Percentiles rank a stretch among this genome's conserved stretches.
Conservation (phyloP, 108 stramenopile species). For the Chaetoceros tenuissimus region DNA sequence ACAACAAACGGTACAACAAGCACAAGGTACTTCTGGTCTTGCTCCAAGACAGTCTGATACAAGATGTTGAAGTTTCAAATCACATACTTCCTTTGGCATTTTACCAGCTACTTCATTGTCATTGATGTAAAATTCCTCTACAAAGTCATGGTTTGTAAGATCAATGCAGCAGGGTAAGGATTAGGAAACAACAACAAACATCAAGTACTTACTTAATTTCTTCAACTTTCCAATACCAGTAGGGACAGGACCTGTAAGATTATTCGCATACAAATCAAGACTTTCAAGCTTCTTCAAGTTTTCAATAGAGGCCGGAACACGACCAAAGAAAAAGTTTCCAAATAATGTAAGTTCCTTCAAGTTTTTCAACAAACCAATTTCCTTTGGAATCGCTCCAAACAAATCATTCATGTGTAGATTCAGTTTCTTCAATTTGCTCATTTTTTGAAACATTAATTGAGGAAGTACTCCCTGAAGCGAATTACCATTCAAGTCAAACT, state of each 20-base stretch:
- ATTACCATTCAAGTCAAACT: slow-evolving; percentile 53
- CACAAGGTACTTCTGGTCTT: slow-evolving; percentile 44
- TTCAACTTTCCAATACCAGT: slow-evolving; percentile 19
- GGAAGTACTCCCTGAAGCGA: slow-evolving; percentile 47
- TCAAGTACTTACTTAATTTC: slow-evolving; percentile 22
- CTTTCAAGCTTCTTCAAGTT: slow-evolving; percentile 35
- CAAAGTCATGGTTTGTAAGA: background rate
- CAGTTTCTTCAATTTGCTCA: slow-evolving; percentile 31
- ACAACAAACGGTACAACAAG: slow-evolving; percentile 57
- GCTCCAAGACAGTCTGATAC: slow-evolving; percentile 44
- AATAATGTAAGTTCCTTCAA: slow-evolving; percentile 33
- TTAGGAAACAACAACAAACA: background rate
- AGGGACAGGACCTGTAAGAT: slow-evolving; percentile 43
- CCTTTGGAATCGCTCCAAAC: slow-evolving; percentile 39
- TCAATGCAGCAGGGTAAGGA: background rate
- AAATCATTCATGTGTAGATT: slow-evolving; percentile 59
- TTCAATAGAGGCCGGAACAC: slow-evolving; percentile 36
- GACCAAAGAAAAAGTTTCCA: slow-evolving; percentile 49
- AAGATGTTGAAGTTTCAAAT: slow-evolving; percentile 30
- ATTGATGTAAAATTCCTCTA: slow-evolving; percentile 31
- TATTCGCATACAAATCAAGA: slow-evolving; percentile 49
- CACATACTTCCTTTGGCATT: slow-evolving; percentile 52
- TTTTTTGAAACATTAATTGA: slow-evolving; percentile 18
- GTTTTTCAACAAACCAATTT: slow-evolving; percentile 32
- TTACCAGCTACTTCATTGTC: slow-evolving; percentile 43